Evolutionary conservation across 1,139 yeast species (phyloP).

Genomic region (Suhomyces atakaporum): DNA sequence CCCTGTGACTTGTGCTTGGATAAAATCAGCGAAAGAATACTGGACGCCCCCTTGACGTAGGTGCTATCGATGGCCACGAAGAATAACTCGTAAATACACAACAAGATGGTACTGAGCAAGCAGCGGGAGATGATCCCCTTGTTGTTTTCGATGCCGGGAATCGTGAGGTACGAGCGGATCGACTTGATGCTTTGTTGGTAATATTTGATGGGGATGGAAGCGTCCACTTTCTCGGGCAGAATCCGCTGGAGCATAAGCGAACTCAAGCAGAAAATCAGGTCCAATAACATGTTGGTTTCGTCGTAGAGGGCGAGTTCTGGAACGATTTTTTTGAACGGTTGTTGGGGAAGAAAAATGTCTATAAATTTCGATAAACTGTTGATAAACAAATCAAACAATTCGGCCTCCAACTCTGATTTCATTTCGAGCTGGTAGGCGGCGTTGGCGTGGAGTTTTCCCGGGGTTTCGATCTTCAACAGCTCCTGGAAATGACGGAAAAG

Average conservation of each 20-base stretch:
- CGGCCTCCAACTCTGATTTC: conserved; percentile 29
- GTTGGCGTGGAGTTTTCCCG: conserved; percentile 1
- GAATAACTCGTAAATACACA: conserved; percentile 42
- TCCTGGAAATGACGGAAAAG: conserved; percentile 29
- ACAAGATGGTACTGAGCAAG: conserved; percentile 37
- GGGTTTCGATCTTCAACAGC: conserved; percentile 21
- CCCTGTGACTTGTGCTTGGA: conserved; percentile 19
- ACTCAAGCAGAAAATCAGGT: conserved; percentile 38
- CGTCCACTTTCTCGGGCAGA: conserved; percentile 31
- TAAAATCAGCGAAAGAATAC: conserved; percentile 32
- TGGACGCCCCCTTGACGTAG: conserved; percentile 39
- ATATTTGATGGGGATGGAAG: conserved; percentile 36
- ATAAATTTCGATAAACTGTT: conserved; percentile 30
- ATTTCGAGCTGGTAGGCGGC: conserved; percentile 19
- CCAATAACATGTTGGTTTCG: conserved; percentile 38
- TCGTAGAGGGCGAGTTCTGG: conserved; percentile 41
- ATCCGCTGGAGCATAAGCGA: conserved; percentile 35
- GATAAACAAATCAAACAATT: conserved; percentile 37
- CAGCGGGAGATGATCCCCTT: conserved; percentile 38
- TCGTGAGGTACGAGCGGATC: conserved; percentile 31
- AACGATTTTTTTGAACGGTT: conserved; percentile 32
- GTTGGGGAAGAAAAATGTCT: conserved; percentile 36
- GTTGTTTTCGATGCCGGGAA: conserved; percentile 26
- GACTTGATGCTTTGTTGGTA: conserved; percentile 39
- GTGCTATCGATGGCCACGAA: conserved; percentile 40